phyloP scores from a whole-genome alignment of 768 basidiomycete genomes.

The Boletus subcaerulescens region DNA sequence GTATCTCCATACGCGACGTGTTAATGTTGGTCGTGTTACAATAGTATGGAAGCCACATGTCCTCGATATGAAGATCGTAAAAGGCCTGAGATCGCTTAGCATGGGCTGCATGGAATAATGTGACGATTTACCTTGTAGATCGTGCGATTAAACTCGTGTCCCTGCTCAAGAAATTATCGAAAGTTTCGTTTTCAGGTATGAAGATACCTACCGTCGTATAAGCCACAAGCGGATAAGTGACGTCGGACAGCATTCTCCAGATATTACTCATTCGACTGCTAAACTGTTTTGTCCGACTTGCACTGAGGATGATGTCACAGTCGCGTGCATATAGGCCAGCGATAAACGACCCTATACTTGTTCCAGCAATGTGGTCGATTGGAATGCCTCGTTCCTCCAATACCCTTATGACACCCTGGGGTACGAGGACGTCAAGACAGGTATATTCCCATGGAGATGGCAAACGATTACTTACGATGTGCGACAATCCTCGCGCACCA shows the following conservation, averaged over 20 bases:
- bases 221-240: conserved; percentile 75
- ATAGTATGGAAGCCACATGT: conserved; percentile 99
- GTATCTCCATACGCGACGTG: conserved; percentile 94
- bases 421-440: conserved; percentile 5
- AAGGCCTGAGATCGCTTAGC: conserved; percentile 56
- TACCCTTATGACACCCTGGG: conserved; percentile 86
- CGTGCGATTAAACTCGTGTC: conserved; percentile 91
- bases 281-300: conserved; percentile 89
- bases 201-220: conserved; percentile 60
- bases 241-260: conserved; percentile 90
- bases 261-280: conserved; percentile 89
- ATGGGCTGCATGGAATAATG: neutral
- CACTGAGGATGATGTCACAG: conserved; percentile 82
- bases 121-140: conserved; percentile 72
- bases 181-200: neutral
- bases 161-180: conserved; percentile 44
- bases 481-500: conserved; percentile 88
- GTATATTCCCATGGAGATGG: conserved; percentile 12
- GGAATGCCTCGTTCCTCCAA: conserved; percentile 91
- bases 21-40: conserved; percentile 98
- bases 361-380: conserved; percentile 92
- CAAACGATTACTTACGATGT: conserved; percentile 47
- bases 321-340: conserved; percentile 95
- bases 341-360: conserved; percentile 89
- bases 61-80: conserved; percentile 91